Evolutionary conservation across 352 stramenopile genomes (phyloP), one percentile per base, ranked within the genome.

Genomic region (Aphanomyces cochlioides): DNA sequence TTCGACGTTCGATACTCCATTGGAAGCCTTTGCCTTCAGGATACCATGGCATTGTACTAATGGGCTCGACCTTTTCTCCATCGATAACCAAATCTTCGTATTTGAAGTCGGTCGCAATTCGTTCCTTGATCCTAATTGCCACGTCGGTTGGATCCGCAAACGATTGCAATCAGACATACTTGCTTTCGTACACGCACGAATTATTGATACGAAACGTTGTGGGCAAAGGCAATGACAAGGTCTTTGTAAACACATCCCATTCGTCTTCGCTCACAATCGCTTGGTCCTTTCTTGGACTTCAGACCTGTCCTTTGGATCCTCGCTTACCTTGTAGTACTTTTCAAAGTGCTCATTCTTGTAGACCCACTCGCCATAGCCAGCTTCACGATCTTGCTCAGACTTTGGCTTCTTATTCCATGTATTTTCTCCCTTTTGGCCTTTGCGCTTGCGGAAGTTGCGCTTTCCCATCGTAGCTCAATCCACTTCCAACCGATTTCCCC

Each of bases 201-300:
- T 87, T 90, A 72, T 97, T 96, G 69, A 98, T 97, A 53, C 95
- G 89, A 75, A 98, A 98, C 13, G 88, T 97, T 40, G 90, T 96
- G 13, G 93, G 93, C 74, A 98, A 75, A 50, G 86, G 87, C 73
- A 89, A 93, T 38, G 79, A 84, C 64, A 98, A 78, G 64, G 82
- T 82, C 69, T 88, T 85, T 79, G 97, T 95, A 78, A 98, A 97
- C 13, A 76, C 75, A 3, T 88, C 79, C 90, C 92, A 98, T 75
- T 98, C 93, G 3, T 77, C 80, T 17, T 85, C 79, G 7, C 67
- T 54, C 67, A 97, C 75, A 48, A 97, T 88, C 40, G 83, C 74
- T 76, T 98, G 93, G 28, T 85, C 82, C 79, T 91, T 43, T 1
- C 19, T 12, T 45, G 47, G 36, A 37, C 12, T 7, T 54, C 1